phyloP scores from a whole-genome alignment of 2,329 filamentous ascomycete species.

The Lasiodiplodia hormozganensis region DNA sequence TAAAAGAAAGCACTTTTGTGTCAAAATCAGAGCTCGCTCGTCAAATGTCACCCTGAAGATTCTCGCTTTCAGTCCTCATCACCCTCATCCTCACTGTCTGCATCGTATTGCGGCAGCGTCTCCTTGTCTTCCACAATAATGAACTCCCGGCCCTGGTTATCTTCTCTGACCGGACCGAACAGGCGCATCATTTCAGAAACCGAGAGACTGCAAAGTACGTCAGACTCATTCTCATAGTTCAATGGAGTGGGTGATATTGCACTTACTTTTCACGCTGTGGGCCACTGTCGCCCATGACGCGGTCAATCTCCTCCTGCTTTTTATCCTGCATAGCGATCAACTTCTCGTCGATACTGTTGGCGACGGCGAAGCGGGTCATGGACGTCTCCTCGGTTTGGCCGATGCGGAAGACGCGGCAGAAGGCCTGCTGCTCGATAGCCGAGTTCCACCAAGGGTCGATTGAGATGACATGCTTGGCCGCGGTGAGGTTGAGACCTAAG shows the following conservation, averaged over 20 bases:
- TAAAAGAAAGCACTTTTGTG: background rate
- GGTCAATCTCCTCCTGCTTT: constrained; percentile 58
- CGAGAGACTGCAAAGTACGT: constrained; percentile 34
- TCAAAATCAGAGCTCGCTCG: background rate
- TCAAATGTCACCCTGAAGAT: background rate
- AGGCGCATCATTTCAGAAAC: constrained; percentile 53
- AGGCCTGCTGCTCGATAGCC: constrained; percentile 67
- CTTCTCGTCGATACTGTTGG: constrained; percentile 64
- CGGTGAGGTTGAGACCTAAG: constrained; percentile 65
- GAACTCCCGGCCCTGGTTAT: constrained; percentile 48
- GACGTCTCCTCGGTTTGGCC: constrained; percentile 68
- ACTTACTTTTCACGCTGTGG: constrained; percentile 37
- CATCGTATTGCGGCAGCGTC: constrained; percentile 39
- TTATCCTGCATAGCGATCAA: constrained; percentile 62
- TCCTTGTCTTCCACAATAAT: constrained; percentile 48
- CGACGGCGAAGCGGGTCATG: constrained; percentile 64
- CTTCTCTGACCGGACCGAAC: constrained; percentile 52
- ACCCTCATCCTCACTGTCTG: constrained; percentile 43
- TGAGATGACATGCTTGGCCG: constrained; percentile 58
- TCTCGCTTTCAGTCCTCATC: constrained; percentile 35
- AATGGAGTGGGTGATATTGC: background rate
- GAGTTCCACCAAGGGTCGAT: constrained; percentile 66
- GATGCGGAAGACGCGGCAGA: constrained; percentile 68
- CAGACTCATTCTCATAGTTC: background rate
- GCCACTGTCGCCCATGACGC: constrained; percentile 52